Base-by-base conservation (phyloP, 179 eudicot genomes). In the Pouteria campechiana region DNA sequence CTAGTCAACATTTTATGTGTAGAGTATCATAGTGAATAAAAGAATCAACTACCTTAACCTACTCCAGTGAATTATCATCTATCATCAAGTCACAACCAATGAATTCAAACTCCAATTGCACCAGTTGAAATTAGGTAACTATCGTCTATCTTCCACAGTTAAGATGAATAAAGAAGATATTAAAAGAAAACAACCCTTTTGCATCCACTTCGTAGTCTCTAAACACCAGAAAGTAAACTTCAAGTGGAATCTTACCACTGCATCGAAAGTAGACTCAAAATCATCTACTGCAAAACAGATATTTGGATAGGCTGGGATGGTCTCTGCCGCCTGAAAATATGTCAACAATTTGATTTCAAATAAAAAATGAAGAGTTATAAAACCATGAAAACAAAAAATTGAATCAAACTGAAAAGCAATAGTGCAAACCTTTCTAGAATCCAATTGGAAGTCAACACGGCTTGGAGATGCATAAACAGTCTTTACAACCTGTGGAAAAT, bases 381-480 rank as follows among this genome's bases (percentile, higher is more conserved):
- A 36, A 9, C 32, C 21, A 40, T 45, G 1, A 29, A 19, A 43
- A 0, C 18, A 37, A 11, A 35, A 23, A 41, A 25, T 31, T n/a
- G 23, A 24, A 32, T 8, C 4, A 31, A 20, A 17, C 50, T 28
- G 39, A 34, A 7, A n/a, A 33, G 25, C 41, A 64, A 25, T 44
- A 44, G 50, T 3, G 37, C 81, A 70, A 64, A 54, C 99, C 99
- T 92, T 92, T 54, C 76, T 83, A 31, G 99, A 79, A 69, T 92
- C 99, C 75, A 92, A 70, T 68, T 87, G 96, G 57, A 92, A 92
- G 53, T 92, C 58, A 32, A 92, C 79, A 46, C 99, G 96, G 58
- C 96, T 92, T 55, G 99, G 92, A 43, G 99, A 92, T 21, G 99
- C 99, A 75, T 92, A 92, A 34, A 92, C 96, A 37, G 99, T 92